These are phyloP conservation scores for Fusarium humuli DNA, from an alignment of 2,329 filamentous ascomycete genomes.

Conservation along the genomic window DNA sequence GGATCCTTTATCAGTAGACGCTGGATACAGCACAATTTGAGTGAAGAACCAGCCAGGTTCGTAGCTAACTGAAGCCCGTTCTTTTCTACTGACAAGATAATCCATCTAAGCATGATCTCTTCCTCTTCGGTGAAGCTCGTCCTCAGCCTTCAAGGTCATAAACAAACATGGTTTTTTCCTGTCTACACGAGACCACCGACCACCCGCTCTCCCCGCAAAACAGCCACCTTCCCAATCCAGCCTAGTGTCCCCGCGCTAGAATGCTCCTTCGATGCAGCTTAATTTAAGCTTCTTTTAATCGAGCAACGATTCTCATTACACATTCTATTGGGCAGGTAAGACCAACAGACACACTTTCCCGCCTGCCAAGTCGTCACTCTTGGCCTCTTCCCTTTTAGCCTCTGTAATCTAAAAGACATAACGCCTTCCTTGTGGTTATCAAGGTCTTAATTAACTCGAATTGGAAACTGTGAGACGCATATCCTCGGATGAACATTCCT, in stretches of 20 bases:
- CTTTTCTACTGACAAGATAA: too few species aligned
- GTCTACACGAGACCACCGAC: constrained; percentile 6
- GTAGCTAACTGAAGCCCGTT: neutral
- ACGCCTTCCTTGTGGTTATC: neutral
- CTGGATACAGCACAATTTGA: neutral
- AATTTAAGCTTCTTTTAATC: constrained; percentile 42
- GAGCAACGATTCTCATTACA: neutral
- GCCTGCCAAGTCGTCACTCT: neutral
- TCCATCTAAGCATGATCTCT: neutral
- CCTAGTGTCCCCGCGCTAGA: constrained; percentile 26
- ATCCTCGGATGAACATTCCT: neutral
- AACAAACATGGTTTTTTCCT: constrained; percentile 1
- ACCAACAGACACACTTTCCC: neutral
- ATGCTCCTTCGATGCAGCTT: constrained; percentile 28
- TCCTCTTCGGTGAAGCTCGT: neutral
- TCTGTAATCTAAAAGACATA: neutral
- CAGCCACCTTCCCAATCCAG: constrained; percentile 42
- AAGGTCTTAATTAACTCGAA: neutral
- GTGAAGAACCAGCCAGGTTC: neutral
- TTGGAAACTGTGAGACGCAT: neutral
- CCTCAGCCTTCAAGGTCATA: neutral
- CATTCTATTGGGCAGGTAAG: constrained; percentile 10
- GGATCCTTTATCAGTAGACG: neutral
- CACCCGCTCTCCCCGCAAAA: constrained; percentile 4
- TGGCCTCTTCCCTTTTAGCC: neutral